Evolutionary conservation across 1,284 basidiomycete genomes (phyloP), one percentile per base, ranked within the genome.

Genomic region (Puccinia novopanici): DNA sequence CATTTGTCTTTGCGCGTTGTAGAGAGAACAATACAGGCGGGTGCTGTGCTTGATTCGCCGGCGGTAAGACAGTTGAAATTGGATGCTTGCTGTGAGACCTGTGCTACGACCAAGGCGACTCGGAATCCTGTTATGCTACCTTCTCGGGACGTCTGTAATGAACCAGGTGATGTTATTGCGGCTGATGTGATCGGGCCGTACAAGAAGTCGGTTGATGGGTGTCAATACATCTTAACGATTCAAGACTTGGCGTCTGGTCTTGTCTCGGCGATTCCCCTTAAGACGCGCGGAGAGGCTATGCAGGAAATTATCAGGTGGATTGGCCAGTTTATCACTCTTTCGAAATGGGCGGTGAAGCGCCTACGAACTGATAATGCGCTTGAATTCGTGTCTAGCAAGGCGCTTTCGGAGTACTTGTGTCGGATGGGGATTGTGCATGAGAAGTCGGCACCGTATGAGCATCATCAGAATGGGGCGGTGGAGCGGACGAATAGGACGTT

Each of bases 121-220:
- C 65, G 45, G 40, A 13, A 9, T 1, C 40, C 45, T 45, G n/a
- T 48, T n/a, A 17, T 45, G 1, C 37, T 67, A 15, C 22, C 45
- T 5, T 67, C 65, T 40, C 40, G 63, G 3, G 34, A 40, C 6
- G 12, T 65, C 3, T 65, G 34, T 8, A 22, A 37, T 5, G 63
- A 65, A 30, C 63, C 63, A 9, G 63, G 63, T 3, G 63, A 65
- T 40, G 63, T 65, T 5, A n/a, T 65, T 34, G 63, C 40, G 34
- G 63, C 17, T 3, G 63, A 65, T 22, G 3, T 65, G 59, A 19
- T 61, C 6, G 59, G 59, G 12, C 59, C 59, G 8, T 61, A 27
- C 10, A 37, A 27, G 27, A 3, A 8, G 6, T 24, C 59, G 5
- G 12, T 61, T 27, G 59, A 61, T 27, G 59, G 59, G 9, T 9